Evolutionary conservation across 2,329 filamentous ascomycete genomes (phyloP).

Genomic region (Venturia asperata): DNA sequence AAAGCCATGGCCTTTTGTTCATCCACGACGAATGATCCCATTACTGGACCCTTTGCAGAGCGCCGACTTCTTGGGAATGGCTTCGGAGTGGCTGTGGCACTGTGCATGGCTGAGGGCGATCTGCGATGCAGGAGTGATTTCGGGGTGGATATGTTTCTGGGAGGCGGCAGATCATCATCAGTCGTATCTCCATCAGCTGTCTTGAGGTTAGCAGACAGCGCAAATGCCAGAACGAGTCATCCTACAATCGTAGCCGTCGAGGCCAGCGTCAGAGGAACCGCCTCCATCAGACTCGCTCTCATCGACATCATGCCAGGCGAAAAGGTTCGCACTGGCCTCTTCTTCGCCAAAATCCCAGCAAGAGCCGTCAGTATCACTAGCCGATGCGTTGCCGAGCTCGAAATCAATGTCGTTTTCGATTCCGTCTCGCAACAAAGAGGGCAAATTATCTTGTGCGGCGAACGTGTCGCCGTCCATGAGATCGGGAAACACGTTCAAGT

Average conservation of each 20-base stretch:
- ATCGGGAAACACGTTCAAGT: constrained; percentile 64
- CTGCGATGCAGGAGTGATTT: constrained; percentile 46
- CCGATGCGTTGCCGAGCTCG: constrained; percentile 47
- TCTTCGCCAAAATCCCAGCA: constrained; percentile 57
- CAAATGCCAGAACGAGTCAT: constrained; percentile 23
- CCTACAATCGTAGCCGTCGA: constrained; percentile 55
- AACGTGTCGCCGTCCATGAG: constrained; percentile 48
- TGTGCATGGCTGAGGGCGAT: constrained; percentile 37
- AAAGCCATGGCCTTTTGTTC: constrained; percentile 29
- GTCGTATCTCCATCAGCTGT: constrained; percentile 55
- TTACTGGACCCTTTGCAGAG: constrained; percentile 26
- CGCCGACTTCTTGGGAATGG: constrained; percentile 29
- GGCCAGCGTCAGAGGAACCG: constrained; percentile 41
- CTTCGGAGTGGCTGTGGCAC: constrained; percentile 31
- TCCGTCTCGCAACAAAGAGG: constrained; percentile 58
- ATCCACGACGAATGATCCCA: constrained; percentile 31
- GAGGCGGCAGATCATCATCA: constrained; percentile 49
- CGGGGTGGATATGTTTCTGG: constrained; percentile 41
- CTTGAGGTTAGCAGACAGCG: constrained; percentile 41
- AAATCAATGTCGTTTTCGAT: constrained; percentile 46
- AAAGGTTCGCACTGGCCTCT: constrained; percentile 34
- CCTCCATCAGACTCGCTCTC: constrained; percentile 31
- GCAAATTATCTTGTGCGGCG: constrained; percentile 64
- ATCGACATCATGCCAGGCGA: constrained; percentile 27
- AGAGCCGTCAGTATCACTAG: constrained; percentile 38